Conservation (phyloP, 306 rosid species). For the Carpinus fangiana region DNA sequence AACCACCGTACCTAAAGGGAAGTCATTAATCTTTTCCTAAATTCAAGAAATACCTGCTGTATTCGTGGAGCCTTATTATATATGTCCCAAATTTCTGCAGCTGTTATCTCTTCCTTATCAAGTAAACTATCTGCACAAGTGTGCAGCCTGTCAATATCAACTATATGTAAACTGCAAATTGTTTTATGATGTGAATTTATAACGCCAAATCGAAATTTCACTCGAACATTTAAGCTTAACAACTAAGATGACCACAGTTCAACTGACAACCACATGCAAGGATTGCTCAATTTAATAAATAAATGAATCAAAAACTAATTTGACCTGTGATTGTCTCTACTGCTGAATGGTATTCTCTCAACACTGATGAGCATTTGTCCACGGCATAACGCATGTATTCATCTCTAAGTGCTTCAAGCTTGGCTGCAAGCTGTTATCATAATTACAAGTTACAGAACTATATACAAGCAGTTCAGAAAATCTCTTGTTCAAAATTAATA, state of each 20-base stretch:
- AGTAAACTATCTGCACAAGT: constrained; percentile 77
- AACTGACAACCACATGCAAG: constrained; percentile 12
- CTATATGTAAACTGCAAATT: constrained; percentile 18
- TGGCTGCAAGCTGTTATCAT: constrained; percentile 77
- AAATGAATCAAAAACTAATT: constrained; percentile 30
- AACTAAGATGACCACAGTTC: not conserved
- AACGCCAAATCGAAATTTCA: constrained; percentile 11
- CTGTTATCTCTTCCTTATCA: constrained; percentile 71
- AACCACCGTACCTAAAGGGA: constrained; percentile 5
- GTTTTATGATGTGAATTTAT: constrained; percentile 11
- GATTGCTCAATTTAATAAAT: constrained; percentile 19
- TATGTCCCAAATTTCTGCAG: constrained; percentile 84
- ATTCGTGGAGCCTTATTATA: constrained; percentile 61
- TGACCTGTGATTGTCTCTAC: constrained; percentile 94
- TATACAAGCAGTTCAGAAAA: not conserved
- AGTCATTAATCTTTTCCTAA: constrained; percentile 13
- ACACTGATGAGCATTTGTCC: constrained; percentile 69
- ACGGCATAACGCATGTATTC: constrained; percentile 92
- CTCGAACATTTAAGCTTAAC: not conserved
- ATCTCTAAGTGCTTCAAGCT: constrained; percentile 90
- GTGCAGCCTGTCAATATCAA: constrained; percentile 11
- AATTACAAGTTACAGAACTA: not conserved
- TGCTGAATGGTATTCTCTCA: constrained; percentile 73
- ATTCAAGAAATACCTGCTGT: constrained; percentile 63
- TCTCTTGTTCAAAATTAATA: not conserved